These are phyloP conservation scores for Cryptococcus wingfieldii DNA, from an alignment of 1,284 basidiomycete genomes.

Conservation along the genomic window DNA sequence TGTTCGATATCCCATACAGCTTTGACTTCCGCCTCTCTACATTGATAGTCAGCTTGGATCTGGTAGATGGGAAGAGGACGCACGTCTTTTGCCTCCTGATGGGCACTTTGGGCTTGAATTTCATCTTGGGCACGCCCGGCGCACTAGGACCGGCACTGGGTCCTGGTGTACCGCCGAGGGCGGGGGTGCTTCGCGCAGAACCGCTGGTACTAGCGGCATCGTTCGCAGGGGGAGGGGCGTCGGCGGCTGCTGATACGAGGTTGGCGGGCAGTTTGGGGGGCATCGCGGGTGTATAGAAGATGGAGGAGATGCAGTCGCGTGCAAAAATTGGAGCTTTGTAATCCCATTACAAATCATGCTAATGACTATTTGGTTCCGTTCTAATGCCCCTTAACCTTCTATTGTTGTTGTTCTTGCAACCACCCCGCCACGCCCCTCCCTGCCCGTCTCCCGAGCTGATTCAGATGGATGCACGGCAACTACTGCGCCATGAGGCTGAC, in stretches of 20 bases:
- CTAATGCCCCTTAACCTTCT: too few species aligned
- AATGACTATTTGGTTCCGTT: too few species aligned
- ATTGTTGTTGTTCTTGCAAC: too few species aligned
- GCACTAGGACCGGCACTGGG: background rate
- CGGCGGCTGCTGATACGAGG: too few species aligned
- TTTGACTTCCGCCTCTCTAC: conserved; percentile 25
- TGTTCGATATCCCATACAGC: too few species aligned
- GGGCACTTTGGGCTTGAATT: conserved; percentile 47
- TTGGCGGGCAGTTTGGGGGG: background rate
- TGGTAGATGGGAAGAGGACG: background rate
- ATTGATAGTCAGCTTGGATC: background rate
- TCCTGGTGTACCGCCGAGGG: conserved; percentile 4
- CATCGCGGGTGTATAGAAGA: background rate
- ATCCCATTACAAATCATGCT: too few species aligned
- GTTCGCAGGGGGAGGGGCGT: background rate
- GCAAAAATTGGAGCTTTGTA: too few species aligned
- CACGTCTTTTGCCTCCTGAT: conserved; percentile 31
- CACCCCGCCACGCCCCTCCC: too few species aligned
- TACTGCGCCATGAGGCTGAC: too few species aligned
- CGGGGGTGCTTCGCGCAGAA: too few species aligned
- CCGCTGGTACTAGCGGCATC: background rate
- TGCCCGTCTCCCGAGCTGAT: too few species aligned
- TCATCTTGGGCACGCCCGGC: conserved; percentile 32
- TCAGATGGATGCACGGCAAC: too few species aligned
- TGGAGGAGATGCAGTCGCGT: background rate